These are phyloP conservation scores for Thelephora aurantiotincta DNA, from an alignment of 768 basidiomycete species.

Conservation along the genomic window DNA sequence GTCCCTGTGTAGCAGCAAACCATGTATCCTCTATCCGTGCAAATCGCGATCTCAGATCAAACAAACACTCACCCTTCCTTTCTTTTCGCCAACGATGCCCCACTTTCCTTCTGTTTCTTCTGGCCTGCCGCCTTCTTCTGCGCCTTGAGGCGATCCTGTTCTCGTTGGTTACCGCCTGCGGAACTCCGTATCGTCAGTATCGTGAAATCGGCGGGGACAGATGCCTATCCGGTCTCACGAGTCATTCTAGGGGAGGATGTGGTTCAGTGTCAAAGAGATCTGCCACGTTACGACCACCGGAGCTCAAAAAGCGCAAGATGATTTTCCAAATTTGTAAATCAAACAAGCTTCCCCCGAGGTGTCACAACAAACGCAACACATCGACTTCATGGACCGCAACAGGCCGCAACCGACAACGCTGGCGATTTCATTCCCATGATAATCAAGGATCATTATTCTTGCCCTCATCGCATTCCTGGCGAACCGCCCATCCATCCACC, in stretches of 20 bases:
- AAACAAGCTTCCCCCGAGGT: no score
- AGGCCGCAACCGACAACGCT: no score
- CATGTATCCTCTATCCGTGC: conserved; percentile 10
- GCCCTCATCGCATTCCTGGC: no score
- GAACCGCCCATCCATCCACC: no score
- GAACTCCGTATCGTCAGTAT: background rate
- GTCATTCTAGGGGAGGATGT: background rate
- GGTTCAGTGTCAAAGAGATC: no score
- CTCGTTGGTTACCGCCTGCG: conserved; percentile 73
- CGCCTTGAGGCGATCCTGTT: conserved; percentile 56
- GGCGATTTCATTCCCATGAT: no score
- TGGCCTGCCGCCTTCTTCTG: conserved; percentile 50
- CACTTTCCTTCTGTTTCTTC: conserved; percentile 62
- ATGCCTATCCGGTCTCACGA: background rate
- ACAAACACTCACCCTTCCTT: conserved; percentile 49
- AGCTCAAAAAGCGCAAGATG: no score
- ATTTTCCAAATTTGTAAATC: no score
- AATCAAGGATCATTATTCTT: no score
- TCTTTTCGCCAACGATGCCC: conserved; percentile 43
- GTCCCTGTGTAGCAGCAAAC: conserved; percentile 35
- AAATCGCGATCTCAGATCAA: conserved; percentile 4
- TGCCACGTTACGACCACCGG: no score
- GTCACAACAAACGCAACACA: no score
- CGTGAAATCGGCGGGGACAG: background rate
- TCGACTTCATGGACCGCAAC: no score